Conservation (phyloP, 139 green algal genomes). For the Microglena sp. region DNA sequence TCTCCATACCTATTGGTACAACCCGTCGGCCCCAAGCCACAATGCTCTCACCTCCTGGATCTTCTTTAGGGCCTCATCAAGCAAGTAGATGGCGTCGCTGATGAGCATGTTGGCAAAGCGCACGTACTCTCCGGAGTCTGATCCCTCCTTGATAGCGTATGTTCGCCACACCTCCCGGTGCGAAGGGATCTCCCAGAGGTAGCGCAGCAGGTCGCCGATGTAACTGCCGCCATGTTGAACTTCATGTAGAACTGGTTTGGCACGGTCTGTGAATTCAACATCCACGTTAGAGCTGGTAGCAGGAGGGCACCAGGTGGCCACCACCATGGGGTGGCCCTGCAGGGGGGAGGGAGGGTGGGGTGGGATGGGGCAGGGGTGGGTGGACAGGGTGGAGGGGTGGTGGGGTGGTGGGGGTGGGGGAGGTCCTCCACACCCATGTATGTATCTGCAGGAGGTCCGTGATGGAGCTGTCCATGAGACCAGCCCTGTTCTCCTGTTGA, state of each 20-base stretch:
- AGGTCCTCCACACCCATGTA: too few species aligned
- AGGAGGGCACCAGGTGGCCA: slow-evolving; percentile 64
- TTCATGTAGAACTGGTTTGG: slow-evolving; percentile 81
- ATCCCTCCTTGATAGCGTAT: slow-evolving; percentile 22
- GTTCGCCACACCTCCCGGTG: slow-evolving; percentile 43
- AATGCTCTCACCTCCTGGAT: slow-evolving; percentile 40
- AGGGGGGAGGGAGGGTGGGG: slow-evolving; percentile 52
- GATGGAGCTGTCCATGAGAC: too few species aligned
- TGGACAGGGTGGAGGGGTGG: too few species aligned
- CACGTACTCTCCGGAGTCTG: slow-evolving; percentile 42
- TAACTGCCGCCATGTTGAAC: slow-evolving; percentile 75
- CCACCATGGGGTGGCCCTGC: slow-evolving; percentile 70
- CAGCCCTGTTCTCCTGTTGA: too few species aligned
- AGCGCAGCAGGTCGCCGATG: slow-evolving; percentile 75
- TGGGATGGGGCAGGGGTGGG: too few species aligned
- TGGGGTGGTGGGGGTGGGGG: too few species aligned
- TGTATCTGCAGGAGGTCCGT: too few species aligned
- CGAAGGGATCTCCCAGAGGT: slow-evolving; percentile 71
- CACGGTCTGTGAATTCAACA: slow-evolving; percentile 11
- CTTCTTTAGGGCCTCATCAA: slow-evolving; percentile 81
- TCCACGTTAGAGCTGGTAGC: slow-evolving; percentile 87
- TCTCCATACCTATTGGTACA: too few species aligned
- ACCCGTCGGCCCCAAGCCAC: too few species aligned
- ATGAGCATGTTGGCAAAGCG: slow-evolving; percentile 88
- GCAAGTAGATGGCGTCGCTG: slow-evolving; percentile 83